These are phyloP conservation scores for Monosporascus sp. DNA, from an alignment of 2,329 filamentous ascomycete species.

Conservation along the genomic window DNA sequence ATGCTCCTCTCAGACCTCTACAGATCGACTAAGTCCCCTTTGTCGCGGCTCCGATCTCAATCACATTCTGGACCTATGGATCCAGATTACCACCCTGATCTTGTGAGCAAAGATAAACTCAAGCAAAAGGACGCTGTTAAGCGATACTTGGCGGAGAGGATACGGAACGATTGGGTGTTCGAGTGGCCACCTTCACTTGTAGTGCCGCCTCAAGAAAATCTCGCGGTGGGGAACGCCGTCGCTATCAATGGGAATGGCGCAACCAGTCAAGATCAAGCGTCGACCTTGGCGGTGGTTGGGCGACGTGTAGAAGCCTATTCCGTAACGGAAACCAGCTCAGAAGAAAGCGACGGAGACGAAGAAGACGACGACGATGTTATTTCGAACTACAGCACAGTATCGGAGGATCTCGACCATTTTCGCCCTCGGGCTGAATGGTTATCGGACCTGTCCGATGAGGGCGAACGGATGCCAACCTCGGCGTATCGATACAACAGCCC, in stretches of 20 bases:
- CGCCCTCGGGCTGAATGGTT: constrained; percentile 50
- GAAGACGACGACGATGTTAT: constrained; percentile 39
- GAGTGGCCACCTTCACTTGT: constrained; percentile 38
- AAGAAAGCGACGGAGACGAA: constrained; percentile 30
- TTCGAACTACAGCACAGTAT: constrained; percentile 37
- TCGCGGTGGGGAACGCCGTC: background rate
- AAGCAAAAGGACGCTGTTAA: constrained; percentile 60
- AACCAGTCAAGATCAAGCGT: background rate
- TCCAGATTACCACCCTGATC: constrained; percentile 52
- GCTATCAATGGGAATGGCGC: background rate
- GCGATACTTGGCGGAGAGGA: constrained; percentile 46
- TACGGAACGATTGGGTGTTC: constrained; percentile 58
- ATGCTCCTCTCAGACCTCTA: constrained; percentile 59
- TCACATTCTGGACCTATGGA: constrained; percentile 21
- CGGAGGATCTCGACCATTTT: constrained; percentile 48
- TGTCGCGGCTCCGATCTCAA: constrained; percentile 45
- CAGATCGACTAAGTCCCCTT: constrained; percentile 48
- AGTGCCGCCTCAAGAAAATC: background rate
- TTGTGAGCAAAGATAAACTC: constrained; percentile 55
- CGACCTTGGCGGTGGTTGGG: constrained; percentile 1
- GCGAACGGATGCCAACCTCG: constrained; percentile 33
- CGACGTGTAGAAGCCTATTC: background rate
- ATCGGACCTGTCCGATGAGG: constrained; percentile 51
- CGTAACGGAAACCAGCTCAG: constrained; percentile 24
- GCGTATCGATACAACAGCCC: constrained; percentile 49